Percentiles rank a stretch among this genome's conserved stretches.
Evolutionary conservation across 108 stramenopile species (phyloP).

Genomic region (Fistulifera pelliculosa): DNA sequence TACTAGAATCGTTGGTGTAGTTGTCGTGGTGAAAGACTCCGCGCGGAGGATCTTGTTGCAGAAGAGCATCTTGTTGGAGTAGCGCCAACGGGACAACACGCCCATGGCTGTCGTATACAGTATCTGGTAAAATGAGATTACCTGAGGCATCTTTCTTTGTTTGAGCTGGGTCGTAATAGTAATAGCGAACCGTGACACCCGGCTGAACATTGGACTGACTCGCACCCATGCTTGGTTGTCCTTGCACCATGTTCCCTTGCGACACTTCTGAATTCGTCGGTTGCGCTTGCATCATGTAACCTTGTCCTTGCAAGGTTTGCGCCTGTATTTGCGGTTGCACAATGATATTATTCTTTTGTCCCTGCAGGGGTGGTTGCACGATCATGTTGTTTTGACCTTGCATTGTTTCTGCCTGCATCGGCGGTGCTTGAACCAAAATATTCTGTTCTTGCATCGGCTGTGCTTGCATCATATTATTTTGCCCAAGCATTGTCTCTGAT

Average conservation of each 20-base stretch:
- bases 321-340: not conserved
- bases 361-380: not conserved
- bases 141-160: not conserved
- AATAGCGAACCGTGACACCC: conserved; percentile 1
- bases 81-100: not conserved
- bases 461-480: not conserved
- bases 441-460: not conserved
- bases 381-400: no score
- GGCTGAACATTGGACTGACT: no score
- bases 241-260: not conserved
- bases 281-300: not conserved
- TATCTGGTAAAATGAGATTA: conserved; percentile 3
- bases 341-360: conserved; percentile 6
- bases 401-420: no score
- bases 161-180: conserved; percentile 31
- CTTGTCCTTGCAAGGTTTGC: not conserved
- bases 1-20: not conserved
- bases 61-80: not conserved
- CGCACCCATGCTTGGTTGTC: not conserved
- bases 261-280: not conserved
- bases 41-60: not conserved
- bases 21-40: not conserved
- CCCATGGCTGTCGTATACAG: not conserved
- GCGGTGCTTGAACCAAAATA: not conserved
- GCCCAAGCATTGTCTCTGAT: not conserved